Evolutionary conservation across 805 yeast species (phyloP).

Genomic region (Yarrowia phangngaensis): DNA sequence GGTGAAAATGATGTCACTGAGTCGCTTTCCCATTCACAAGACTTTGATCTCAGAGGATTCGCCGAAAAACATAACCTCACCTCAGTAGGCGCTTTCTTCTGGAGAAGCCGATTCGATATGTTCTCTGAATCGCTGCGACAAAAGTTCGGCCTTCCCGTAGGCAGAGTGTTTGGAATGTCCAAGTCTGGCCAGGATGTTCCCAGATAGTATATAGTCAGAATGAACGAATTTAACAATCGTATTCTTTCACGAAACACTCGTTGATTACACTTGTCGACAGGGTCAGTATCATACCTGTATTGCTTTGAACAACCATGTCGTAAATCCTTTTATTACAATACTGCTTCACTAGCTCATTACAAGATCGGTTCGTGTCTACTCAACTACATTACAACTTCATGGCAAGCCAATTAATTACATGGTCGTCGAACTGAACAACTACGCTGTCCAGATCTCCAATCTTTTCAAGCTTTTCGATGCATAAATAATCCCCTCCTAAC

Average conservation of each 20-base stretch:
- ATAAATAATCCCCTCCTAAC: slow-evolving; percentile 23
- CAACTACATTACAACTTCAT: slow-evolving; percentile 1
- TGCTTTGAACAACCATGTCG: too few relatives aligned
- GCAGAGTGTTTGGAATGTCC: slow-evolving; percentile 52
- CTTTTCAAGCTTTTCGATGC: slow-evolving; percentile 22
- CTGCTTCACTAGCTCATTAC: too few relatives aligned
- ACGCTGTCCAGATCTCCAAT: too few relatives aligned
- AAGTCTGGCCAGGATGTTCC: slow-evolving; percentile 22
- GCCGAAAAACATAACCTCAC: slow-evolving; percentile 51
- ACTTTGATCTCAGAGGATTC: slow-evolving; percentile 71
- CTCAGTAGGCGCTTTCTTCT: slow-evolving; percentile 89
- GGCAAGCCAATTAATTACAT: slow-evolving; percentile 25
- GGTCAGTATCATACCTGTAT: too few relatives aligned
- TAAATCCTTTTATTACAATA: too few relatives aligned
- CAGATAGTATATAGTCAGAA: slow-evolving; percentile 26
- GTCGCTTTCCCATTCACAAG: slow-evolving; percentile 41
- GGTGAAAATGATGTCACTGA: slow-evolving; percentile 25
- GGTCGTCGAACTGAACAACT: too few relatives aligned
- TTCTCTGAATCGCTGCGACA: slow-evolving; percentile 65
- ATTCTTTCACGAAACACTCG: too few relatives aligned
- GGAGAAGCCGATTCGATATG: slow-evolving; percentile 83
- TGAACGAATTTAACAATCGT: not conserved
- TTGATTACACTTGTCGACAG: too few relatives aligned
- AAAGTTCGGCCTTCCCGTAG: slow-evolving; percentile 67
- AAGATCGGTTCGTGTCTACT: too few relatives aligned